These are phyloP conservation scores for Geosiphon pyriformis DNA, from an alignment of 192 early-diverging fungal species.

Conservation along the genomic window DNA sequence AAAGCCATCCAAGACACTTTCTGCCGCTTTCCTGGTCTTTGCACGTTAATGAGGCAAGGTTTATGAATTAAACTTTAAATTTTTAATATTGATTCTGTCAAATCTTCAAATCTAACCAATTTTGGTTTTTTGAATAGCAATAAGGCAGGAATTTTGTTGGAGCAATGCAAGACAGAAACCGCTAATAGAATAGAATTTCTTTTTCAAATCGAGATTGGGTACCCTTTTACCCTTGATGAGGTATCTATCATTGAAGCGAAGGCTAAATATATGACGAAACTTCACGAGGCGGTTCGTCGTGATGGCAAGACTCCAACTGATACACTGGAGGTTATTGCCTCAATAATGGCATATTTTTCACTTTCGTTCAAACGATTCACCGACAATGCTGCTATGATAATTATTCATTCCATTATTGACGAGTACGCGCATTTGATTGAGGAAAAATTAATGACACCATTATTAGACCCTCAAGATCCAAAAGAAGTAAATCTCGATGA, in stretches of 20 bases:
- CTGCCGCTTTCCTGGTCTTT: not conserved
- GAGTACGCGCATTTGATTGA: not conserved
- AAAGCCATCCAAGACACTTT: not conserved
- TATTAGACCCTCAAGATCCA: not conserved
- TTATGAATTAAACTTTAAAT: not conserved
- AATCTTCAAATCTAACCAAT: not conserved
- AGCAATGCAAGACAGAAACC: conserved; percentile 1
- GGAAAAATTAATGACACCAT: not conserved
- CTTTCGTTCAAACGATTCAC: not conserved
- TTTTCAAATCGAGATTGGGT: not conserved
- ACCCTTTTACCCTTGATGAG: conserved; percentile 14
- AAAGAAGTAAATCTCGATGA: not conserved
- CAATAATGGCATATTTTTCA: not conserved
- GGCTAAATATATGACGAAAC: not conserved
- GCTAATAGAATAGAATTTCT: not conserved
- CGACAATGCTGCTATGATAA: not conserved
- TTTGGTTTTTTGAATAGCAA: not conserved
- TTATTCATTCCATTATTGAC: not conserved
- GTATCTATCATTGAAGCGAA: not conserved
- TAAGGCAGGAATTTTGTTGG: not conserved
- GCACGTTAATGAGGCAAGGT: conserved; percentile 1
- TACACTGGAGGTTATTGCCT: not conserved
- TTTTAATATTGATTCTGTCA: too few species aligned
- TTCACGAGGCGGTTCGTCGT: not conserved
- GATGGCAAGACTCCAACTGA: not conserved